Evolutionary conservation across 2,329 filamentous ascomycete species (phyloP).

Genomic region (Cladosporium velox): DNA sequence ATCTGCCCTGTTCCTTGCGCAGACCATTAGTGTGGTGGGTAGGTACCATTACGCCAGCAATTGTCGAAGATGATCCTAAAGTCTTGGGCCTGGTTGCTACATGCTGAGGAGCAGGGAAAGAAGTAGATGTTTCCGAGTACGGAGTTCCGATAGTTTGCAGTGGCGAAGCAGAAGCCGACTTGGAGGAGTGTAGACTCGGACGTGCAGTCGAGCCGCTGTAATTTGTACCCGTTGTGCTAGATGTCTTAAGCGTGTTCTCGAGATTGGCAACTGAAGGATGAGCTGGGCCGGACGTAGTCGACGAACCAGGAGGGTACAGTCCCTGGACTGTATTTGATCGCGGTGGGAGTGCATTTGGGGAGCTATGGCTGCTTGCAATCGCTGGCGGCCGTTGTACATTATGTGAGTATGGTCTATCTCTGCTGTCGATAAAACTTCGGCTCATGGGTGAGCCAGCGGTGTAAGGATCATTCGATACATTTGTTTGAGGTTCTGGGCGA

Average conservation of each 20-base stretch:
- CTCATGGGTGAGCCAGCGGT: constrained; percentile 31
- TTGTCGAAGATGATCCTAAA: constrained; percentile 31
- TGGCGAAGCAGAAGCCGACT: constrained; percentile 22
- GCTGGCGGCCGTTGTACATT: constrained; percentile 20
- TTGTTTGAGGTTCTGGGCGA: not conserved
- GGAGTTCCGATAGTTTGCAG: constrained; percentile 35
- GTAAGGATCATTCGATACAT: constrained; percentile 9
- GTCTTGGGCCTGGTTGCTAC: constrained; percentile 37
- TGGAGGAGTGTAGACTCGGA: constrained; percentile 28
- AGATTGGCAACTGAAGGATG: not conserved
- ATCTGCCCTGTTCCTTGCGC: constrained; percentile 35
- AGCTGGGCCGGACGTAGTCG: constrained; percentile 1
- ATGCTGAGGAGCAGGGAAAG: constrained; percentile 37
- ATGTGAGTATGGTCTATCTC: constrained; percentile 35
- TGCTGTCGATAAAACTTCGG: constrained; percentile 36
- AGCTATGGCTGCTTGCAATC: constrained; percentile 28
- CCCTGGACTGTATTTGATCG: constrained; percentile 10
- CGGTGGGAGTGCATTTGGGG: constrained; percentile 25
- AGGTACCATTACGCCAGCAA: constrained; percentile 39
- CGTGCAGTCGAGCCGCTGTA: constrained; percentile 31
- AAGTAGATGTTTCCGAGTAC: constrained; percentile 33
- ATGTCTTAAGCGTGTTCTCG: not conserved
- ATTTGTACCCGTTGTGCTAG: constrained; percentile 24
- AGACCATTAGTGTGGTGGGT: constrained; percentile 35
- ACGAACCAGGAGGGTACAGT: not conserved